phyloP scores from a whole-genome alignment of 805 yeast genomes.

The Schizosaccharomyces pombe region DNA sequence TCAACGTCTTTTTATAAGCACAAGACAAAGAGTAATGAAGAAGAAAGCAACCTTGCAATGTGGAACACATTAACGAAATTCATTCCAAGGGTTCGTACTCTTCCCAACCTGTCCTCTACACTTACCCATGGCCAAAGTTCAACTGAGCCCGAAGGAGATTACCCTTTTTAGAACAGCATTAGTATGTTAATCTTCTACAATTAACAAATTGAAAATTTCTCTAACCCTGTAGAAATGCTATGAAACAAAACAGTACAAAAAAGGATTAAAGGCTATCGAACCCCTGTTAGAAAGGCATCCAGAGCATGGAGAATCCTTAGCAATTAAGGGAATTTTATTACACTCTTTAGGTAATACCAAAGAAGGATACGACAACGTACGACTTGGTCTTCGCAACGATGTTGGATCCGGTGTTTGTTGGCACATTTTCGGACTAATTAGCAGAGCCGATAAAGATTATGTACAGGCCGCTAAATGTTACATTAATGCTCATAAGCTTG shows the following conservation, averaged over 20 bases:
- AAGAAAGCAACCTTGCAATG: no score
- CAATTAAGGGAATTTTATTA: slow-evolving; percentile 59
- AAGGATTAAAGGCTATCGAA: slow-evolving; percentile 57
- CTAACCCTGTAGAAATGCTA: slow-evolving; percentile 22
- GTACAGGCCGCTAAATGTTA: slow-evolving; percentile 60
- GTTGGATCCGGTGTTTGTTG: slow-evolving; percentile 45
- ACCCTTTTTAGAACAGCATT: slow-evolving; percentile 2
- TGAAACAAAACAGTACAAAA: slow-evolving; percentile 69
- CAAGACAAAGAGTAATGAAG: no score
- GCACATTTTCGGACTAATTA: slow-evolving; percentile 70
- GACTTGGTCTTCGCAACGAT: slow-evolving; percentile 36
- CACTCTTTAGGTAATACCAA: slow-evolving; percentile 23
- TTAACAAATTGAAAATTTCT: no score
- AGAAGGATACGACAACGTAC: slow-evolving; percentile 41
- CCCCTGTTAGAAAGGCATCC: slow-evolving; percentile 51
- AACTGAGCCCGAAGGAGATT: slow-evolving; percentile 2
- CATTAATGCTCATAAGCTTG: slow-evolving; percentile 48
- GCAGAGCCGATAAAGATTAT: slow-evolving; percentile 45
- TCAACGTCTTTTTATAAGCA: no score
- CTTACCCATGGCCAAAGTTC: slow-evolving; percentile 5
- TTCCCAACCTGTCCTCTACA: neutral
- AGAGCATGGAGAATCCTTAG: slow-evolving; percentile 54
- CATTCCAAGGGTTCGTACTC: no score
- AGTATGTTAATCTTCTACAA: neutral
- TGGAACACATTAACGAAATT: no score